Conservation (phyloP, 1,284 basidiomycete species). For the Pseudozyma sp. region DNA sequence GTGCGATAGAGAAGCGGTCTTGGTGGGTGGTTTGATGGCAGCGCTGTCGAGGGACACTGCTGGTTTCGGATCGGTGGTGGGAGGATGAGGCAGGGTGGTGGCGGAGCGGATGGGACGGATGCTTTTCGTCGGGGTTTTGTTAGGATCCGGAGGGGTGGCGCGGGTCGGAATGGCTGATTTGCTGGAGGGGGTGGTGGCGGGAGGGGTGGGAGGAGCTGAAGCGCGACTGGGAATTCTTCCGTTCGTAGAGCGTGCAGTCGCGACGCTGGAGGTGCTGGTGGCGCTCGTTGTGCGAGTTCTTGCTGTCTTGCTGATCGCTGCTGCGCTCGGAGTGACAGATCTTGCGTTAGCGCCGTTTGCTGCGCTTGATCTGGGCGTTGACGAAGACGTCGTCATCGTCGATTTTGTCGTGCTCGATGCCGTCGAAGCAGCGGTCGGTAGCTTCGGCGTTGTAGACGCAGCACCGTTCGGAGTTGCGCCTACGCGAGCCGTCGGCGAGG, state of each 20-base stretch:
- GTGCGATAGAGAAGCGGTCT: conserved; percentile 1
- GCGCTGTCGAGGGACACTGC: conserved; percentile 14
- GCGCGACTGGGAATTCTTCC: no score
- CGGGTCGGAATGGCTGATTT: conserved; percentile 3
- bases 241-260: no score
- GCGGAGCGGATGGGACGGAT: conserved; percentile 21
- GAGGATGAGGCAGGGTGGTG: conserved; percentile 1
- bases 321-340: background rate
- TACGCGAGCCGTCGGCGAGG: conserved; percentile 4
- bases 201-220: no score
- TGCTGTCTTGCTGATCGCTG: background rate
- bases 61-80: conserved; percentile 3
- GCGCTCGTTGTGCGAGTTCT: conserved; percentile 15
- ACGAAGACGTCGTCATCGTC: background rate
- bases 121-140: conserved; percentile 29
- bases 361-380: background rate
- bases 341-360: background rate
- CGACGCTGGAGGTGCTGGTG: conserved; percentile 11
- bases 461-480: background rate
- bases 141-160: conserved; percentile 5
- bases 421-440: background rate
- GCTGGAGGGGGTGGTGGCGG: background rate
- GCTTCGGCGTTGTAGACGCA: background rate
- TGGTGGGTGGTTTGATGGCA: background rate
- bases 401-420: background rate